Percentiles rank a stretch among this genome's conserved stretches.
Conservation (phyloP, 352 stramenopile species). For the Phytophthora boehmeriae region DNA sequence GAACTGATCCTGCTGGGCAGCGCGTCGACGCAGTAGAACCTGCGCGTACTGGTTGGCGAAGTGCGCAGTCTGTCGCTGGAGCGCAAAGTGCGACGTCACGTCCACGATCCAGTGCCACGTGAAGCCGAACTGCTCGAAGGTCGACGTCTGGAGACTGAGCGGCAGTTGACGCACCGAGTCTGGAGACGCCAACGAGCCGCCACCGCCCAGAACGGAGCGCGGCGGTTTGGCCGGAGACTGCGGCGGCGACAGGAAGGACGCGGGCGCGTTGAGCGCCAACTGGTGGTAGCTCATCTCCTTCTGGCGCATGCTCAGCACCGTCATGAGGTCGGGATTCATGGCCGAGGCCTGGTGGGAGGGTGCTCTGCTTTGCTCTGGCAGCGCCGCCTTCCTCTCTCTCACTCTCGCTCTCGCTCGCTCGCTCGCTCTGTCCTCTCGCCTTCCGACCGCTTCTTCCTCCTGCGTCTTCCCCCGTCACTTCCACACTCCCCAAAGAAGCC, state of each 20-base stretch:
- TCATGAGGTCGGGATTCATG: slow-evolving; percentile 71
- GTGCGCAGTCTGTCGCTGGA: slow-evolving; percentile 81
- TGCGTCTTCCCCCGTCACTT: slow-evolving; percentile 46
- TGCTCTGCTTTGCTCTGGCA: background rate
- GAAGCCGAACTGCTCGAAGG: slow-evolving; percentile 79
- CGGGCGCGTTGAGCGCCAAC: slow-evolving; percentile 39
- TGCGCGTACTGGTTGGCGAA: slow-evolving; percentile 81
- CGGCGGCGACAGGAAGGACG: slow-evolving; percentile 24
- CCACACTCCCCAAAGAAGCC: slow-evolving; percentile 42
- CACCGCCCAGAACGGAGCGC: slow-evolving; percentile 4
- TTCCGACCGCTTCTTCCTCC: slow-evolving; percentile 22
- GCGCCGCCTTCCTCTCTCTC: slow-evolving; percentile 11
- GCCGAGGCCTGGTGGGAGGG: slow-evolving; percentile 14
- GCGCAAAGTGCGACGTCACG: slow-evolving; percentile 66
- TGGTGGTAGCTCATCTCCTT: slow-evolving; percentile 86
- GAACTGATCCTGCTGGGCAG: slow-evolving; percentile 40
- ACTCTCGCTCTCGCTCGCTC: slow-evolving; percentile 3
- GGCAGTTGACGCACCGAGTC: slow-evolving; percentile 62
- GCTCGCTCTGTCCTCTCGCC: slow-evolving; percentile 6
- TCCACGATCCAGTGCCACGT: slow-evolving; percentile 80
- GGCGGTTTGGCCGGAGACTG: slow-evolving; percentile 36
- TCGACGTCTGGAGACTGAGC: slow-evolving; percentile 34
- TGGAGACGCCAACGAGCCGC: slow-evolving; percentile 38
- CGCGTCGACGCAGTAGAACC: slow-evolving; percentile 68
- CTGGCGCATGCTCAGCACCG: slow-evolving; percentile 81